Percentiles rank a stretch among this genome's conserved stretches.
Conservation (phyloP, 306 rosid species). For the Ochetophila trinervis region DNA sequence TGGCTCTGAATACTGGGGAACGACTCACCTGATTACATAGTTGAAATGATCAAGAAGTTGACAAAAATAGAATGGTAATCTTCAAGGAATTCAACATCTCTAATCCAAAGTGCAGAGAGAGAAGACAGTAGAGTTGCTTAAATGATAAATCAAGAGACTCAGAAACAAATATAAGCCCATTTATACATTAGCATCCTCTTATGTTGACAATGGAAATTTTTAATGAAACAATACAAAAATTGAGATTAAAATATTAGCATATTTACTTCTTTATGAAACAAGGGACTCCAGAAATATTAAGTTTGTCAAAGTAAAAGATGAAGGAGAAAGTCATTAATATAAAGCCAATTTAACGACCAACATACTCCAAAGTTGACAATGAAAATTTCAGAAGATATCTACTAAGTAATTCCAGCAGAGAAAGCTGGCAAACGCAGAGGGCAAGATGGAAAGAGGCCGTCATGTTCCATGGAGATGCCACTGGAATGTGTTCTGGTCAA, state of each 20-base stretch:
- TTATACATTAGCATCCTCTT: too few species aligned
- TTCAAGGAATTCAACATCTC: background rate
- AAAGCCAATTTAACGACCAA: too few species aligned
- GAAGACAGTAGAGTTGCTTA: background rate
- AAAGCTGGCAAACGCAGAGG: background rate
- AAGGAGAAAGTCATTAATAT: too few species aligned
- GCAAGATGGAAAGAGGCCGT: background rate
- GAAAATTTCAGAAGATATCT: too few species aligned
- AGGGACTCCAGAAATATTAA: too few species aligned
- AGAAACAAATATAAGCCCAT: too few species aligned
- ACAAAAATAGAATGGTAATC: background rate
- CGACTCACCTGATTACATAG: slow-evolving; percentile 50
- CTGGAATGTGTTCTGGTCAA: background rate
- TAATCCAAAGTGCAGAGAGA: background rate
- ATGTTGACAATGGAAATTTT: too few species aligned
- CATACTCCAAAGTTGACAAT: too few species aligned
- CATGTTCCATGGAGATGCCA: background rate
- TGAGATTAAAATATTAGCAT: too few species aligned
- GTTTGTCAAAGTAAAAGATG: too few species aligned
- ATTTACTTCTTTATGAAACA: too few species aligned
- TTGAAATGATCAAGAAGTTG: background rate
- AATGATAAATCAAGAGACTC: background rate
- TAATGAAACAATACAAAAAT: too few species aligned
- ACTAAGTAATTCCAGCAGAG: background rate
- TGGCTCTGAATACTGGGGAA: slow-evolving; percentile 81